Evolutionary conservation across 441 rosid species (phyloP), one percentile per base, ranked within the genome.

Genomic region (Erodium texanum): DNA sequence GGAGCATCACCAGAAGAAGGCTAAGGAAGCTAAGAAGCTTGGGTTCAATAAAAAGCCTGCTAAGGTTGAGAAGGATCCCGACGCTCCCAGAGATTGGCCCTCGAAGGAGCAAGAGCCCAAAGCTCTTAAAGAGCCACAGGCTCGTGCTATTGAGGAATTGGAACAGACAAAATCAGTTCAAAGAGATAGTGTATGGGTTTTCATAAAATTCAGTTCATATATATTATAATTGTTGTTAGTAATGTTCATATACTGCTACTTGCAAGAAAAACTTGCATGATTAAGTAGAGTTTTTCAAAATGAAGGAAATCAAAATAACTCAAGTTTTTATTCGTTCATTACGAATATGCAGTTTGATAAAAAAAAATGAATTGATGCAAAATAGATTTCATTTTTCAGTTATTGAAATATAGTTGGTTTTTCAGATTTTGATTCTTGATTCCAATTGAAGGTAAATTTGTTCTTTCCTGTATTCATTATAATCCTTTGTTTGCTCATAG

Each of bases 71-170:
- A 94, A 94, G 75, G 97, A 94, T 69, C 97, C 96, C 27, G 97
- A 94, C 66, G 91, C 91, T 36, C 97, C 99, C 34, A 94, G 91
- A 76, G 99, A 89, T 72, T 92, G 94, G 97, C 99, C 99, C 58
- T 89, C 85, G 75, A 91, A 89, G 92, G 99, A 89, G 72, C 92
- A 94, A 52, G 97, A 94, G 85, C 96, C 92, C 45, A 88, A 89
- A 80, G 93, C 96, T 24, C 83, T 91, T 20, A 95, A 91, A 78
- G 97, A 75, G 71, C 89, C 97, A 22, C 82, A 96, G 36, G 91
- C 96, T 68, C 92, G 95, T 36, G 99, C 85, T 24, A 64, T 94
- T 1, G 97, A 94, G 71, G 96, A 89, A 65, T 62, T 88, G 64
- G 97, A 94, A 81, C 87, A 82, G 75, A 91, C 89, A 80, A 94